These are phyloP conservation scores for Tolypocladium nubicola DNA, from an alignment of 2,329 filamentous ascomycete species.

Conservation along the genomic window DNA sequence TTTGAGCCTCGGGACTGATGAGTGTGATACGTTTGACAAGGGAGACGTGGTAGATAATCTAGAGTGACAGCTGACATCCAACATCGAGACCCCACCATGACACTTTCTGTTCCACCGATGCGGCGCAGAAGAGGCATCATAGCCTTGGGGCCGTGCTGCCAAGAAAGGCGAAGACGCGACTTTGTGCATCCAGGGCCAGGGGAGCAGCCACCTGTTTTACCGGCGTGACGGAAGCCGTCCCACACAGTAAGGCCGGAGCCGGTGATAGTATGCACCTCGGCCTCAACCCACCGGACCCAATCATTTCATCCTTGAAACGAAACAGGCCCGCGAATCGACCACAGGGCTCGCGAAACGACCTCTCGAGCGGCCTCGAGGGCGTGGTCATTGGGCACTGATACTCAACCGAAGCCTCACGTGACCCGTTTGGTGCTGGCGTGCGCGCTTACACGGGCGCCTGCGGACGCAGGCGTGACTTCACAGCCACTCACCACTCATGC, in stretches of 20 bases:
- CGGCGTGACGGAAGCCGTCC: not conserved
- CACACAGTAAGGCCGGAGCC: not conserved
- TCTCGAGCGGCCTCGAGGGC: not conserved
- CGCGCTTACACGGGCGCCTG: not conserved
- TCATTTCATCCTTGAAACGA: not conserved
- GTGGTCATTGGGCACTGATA: not conserved
- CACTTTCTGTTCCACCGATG: not conserved
- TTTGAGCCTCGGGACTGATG: not conserved
- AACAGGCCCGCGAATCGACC: not conserved
- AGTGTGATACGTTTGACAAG: not conserved
- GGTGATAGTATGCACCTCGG: not conserved
- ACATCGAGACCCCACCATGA: not conserved
- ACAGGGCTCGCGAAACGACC: not conserved
- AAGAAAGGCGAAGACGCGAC: not conserved
- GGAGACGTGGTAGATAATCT: not conserved
- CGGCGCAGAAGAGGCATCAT: not conserved
- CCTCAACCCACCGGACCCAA: not conserved
- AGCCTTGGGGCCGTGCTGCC: not conserved
- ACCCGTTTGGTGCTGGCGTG: not conserved
- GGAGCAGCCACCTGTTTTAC: not conserved
- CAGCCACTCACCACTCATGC: not conserved
- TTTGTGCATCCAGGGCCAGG: not conserved
- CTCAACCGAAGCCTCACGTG: not conserved
- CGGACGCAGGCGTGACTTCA: not conserved
- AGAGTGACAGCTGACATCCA: not conserved